These are phyloP conservation scores for Entelexis paramagnoliae DNA, from an alignment of 1,139 yeast genomes.

Conservation along the genomic window DNA sequence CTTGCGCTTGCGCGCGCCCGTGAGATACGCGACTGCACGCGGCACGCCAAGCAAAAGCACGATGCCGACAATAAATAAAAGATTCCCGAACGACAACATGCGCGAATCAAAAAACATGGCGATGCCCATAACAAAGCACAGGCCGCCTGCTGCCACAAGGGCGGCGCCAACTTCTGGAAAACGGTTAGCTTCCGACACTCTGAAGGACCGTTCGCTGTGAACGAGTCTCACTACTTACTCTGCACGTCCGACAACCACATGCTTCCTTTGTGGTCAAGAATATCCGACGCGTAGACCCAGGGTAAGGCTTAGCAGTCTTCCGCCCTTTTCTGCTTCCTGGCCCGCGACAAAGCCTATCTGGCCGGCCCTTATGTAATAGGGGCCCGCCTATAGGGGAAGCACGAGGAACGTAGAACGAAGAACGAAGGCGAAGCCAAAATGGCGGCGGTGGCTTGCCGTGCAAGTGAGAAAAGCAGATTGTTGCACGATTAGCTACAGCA, in stretches of 20 bases:
- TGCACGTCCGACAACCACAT: slow-evolving; percentile 35
- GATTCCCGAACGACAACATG: slow-evolving; percentile 76
- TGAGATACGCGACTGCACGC: slow-evolving; percentile 71
- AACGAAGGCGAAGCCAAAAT: too few species aligned
- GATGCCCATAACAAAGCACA: slow-evolving; percentile 73
- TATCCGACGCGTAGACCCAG: slow-evolving; percentile 2
- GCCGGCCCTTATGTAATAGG: neutral
- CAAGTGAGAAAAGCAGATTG: too few species aligned
- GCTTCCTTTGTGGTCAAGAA: neutral
- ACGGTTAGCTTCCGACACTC: neutral
- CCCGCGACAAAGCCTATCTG: neutral
- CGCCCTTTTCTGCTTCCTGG: neutral
- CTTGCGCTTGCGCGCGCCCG: slow-evolving; percentile 75
- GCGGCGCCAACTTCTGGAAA: slow-evolving; percentile 78
- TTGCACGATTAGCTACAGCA: too few species aligned
- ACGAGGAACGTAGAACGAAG: too few species aligned
- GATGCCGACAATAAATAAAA: slow-evolving; percentile 69
- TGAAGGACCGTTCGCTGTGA: neutral
- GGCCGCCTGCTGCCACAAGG: slow-evolving; percentile 72
- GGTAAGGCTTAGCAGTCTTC: neutral
- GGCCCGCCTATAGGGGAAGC: too few species aligned
- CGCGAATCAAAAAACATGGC: slow-evolving; percentile 84
- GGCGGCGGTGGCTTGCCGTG: too few species aligned
- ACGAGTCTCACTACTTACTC: slow-evolving; percentile 25
- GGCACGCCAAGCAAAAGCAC: slow-evolving; percentile 79